Conservation (phyloP, 2,329 filamentous ascomycete genomes). For the Chaetothyriales sp. region DNA sequence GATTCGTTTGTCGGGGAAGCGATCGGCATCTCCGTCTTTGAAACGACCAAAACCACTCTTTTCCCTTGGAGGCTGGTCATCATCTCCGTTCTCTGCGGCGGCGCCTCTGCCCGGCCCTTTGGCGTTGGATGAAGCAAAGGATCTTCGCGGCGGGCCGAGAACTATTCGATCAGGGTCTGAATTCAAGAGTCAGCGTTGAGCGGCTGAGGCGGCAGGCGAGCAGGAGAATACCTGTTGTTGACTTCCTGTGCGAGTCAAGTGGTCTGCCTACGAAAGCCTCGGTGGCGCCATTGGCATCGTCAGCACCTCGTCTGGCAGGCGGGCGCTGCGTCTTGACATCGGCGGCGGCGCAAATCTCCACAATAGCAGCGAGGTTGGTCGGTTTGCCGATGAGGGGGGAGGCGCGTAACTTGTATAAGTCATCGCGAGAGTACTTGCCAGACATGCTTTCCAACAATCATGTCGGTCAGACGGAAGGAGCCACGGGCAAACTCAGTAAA, state of each 20-base stretch:
- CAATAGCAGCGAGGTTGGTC: constrained; percentile 61
- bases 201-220: constrained; percentile 18
- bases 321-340: constrained; percentile 27
- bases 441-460: constrained; percentile 16
- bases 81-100: not conserved
- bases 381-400: constrained; percentile 79
- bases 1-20: not conserved
- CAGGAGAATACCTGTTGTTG: constrained; percentile 29
- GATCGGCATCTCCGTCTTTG: constrained; percentile 37
- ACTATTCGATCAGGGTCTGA: constrained; percentile 59
- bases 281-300: constrained; percentile 9
- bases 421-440: constrained; percentile 59
- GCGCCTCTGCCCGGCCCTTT: constrained; percentile 34
- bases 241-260: constrained; percentile 34
- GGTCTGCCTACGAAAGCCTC: constrained; percentile 22
- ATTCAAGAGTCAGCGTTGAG: constrained; percentile 18
- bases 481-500: not conserved
- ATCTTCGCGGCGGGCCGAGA: constrained; percentile 69
- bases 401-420: constrained; percentile 60
- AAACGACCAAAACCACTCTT: constrained; percentile 24
- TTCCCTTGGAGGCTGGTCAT: not conserved
- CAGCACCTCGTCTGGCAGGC: constrained; percentile 9
- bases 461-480: not conserved
- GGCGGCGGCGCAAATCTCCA: constrained; percentile 41
- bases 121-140: constrained; percentile 61